phyloP scores from a whole-genome alignment of 306 rosid species.

The Vigna angularis region DNA sequence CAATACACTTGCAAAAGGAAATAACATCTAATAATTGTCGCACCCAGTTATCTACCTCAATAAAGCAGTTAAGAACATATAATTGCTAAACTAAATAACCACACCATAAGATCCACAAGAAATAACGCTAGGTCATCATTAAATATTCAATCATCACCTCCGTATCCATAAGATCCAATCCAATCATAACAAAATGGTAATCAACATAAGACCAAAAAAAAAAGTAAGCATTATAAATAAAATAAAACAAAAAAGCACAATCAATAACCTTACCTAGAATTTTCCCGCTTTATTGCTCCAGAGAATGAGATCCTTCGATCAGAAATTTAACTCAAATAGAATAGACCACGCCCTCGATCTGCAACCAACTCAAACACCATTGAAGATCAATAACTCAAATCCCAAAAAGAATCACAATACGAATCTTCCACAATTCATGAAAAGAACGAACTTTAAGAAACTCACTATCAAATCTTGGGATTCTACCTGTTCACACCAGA shows the following conservation, averaged over 20 bases:
- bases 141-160: conserved; percentile 18
- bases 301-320: conserved; percentile 34
- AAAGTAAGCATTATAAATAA: background rate
- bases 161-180: conserved; percentile 44
- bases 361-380: conserved; percentile 35
- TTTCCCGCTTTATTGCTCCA: background rate
- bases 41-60: conserved; percentile 10
- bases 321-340: conserved; percentile 48
- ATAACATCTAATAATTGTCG: background rate
- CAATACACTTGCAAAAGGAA: conserved; percentile 6
- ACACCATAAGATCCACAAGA: conserved; percentile 33
- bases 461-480: background rate
- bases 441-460: conserved; percentile 12
- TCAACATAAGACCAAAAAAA: background rate
- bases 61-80: conserved; percentile 9
- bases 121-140: conserved; percentile 22
- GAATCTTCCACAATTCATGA: background rate
- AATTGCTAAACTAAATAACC: background rate
- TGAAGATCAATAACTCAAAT: conserved; percentile 25
- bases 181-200: conserved; percentile 35
- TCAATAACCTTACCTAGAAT: conserved; percentile 25
- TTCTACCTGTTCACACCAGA: conserved; percentile 34
- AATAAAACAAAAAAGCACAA: background rate
- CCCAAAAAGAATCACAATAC: background rate
- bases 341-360: conserved; percentile 41